phyloP scores from a whole-genome alignment of 2,329 filamentous ascomycete genomes.

The Fusarium sp. region DNA sequence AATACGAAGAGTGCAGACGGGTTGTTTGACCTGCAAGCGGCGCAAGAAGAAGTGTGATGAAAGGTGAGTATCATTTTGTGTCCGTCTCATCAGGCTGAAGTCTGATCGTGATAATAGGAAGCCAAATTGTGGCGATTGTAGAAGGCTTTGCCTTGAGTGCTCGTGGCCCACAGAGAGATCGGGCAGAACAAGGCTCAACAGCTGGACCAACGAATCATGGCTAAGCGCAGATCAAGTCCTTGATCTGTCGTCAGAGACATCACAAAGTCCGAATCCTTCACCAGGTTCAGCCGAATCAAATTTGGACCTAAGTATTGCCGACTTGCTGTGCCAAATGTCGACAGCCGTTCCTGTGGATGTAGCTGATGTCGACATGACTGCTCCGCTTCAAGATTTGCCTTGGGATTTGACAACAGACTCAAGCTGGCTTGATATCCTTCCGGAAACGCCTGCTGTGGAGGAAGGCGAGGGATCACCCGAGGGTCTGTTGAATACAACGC shows the following conservation, averaged over 20 bases:
- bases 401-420: constrained; percentile 1
- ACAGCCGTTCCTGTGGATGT: background rate
- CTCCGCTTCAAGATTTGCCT: background rate
- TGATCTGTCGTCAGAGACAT: background rate
- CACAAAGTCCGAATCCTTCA: background rate
- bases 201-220: constrained; percentile 8
- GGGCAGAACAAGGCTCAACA: background rate
- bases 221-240: constrained; percentile 2
- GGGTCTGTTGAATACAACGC: background rate
- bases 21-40: constrained; percentile 6
- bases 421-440: constrained; percentile 1
- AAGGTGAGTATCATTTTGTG: background rate
- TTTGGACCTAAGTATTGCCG: constrained; percentile 1
- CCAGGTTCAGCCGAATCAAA: background rate
- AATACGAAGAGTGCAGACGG: background rate
- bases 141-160: background rate
- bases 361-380: background rate
- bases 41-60: constrained; percentile 15
- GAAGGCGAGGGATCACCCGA: background rate
- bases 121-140: constrained; percentile 1
- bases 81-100: no score
- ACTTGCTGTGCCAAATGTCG: constrained; percentile 5
- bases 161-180: background rate
- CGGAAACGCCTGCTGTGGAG: background rate
- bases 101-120: background rate